These are phyloP conservation scores for Pseudocercospora fuligena DNA, from an alignment of 2,329 filamentous ascomycete genomes.

Conservation along the genomic window DNA sequence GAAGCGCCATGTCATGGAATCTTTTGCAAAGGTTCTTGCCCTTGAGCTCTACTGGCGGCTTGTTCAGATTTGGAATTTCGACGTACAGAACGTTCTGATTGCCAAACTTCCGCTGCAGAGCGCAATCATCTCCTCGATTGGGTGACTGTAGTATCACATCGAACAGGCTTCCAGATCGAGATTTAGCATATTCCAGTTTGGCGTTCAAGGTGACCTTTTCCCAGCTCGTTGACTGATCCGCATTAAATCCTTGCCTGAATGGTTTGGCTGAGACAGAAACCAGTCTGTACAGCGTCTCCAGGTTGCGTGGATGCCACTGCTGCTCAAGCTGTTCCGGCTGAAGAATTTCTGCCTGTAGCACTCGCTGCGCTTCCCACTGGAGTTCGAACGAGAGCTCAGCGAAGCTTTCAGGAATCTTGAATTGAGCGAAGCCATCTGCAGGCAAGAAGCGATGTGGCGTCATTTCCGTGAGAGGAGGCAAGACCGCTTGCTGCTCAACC, in stretches of 20 bases:
- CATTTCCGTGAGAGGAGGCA: neutral
- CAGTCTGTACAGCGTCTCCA: conserved; percentile 22
- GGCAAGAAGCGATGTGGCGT: conserved; percentile 3
- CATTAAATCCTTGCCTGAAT: conserved; percentile 15
- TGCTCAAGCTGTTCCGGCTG: conserved; percentile 15
- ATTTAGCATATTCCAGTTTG: conserved; percentile 18
- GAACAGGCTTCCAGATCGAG: conserved; percentile 27
- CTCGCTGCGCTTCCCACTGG: conserved; percentile 30
- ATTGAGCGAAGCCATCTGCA: conserved; percentile 20
- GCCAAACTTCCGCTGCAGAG: conserved; percentile 39
- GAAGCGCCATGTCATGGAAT: conserved; percentile 43
- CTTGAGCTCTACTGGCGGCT: conserved; percentile 22
- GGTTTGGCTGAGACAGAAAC: neutral
- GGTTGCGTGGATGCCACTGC: conserved; percentile 19
- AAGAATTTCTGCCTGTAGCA: conserved; percentile 28
- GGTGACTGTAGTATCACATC: conserved; percentile 30
- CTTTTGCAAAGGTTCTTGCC: conserved; percentile 28
- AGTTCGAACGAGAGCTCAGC: conserved; percentile 25
- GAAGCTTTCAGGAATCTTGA: conserved; percentile 25
- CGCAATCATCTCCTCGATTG: conserved; percentile 27
- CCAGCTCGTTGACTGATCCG: neutral
- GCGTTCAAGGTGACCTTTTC: conserved; percentile 20
- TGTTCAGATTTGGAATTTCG: conserved; percentile 39
- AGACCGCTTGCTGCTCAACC: neutral
- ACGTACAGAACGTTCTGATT: conserved; percentile 51